Percentiles rank a stretch among this genome's conserved stretches.
phyloP scores from a whole-genome alignment of 176 grass and related monocot genomes.

The Elymus sibiricus region DNA sequence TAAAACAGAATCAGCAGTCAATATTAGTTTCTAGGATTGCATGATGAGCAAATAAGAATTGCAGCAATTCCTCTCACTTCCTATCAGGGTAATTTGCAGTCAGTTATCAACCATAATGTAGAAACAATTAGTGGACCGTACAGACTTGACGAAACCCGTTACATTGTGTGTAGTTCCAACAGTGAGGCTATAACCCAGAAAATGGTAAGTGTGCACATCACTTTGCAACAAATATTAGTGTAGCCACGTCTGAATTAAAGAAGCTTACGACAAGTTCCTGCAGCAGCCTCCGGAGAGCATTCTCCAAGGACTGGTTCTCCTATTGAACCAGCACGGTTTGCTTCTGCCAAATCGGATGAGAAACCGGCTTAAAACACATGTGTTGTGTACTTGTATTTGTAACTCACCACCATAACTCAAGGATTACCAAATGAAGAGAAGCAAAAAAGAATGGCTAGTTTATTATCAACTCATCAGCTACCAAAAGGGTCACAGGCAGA shows the following conservation, averaged over 20 bases:
- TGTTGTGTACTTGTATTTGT: neutral
- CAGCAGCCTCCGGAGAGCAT: constrained; percentile 70
- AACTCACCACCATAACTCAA: neutral
- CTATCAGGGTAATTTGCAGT: neutral
- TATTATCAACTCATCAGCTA: neutral
- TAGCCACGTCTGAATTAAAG: neutral
- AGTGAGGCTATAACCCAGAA: neutral
- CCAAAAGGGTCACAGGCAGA: neutral
- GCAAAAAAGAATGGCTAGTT: neutral
- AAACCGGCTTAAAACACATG: neutral
- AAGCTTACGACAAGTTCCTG: constrained; percentile 81
- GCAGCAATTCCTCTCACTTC: neutral
- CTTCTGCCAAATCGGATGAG: constrained; percentile 35
- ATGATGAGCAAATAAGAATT: neutral
- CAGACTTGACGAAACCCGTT: neutral
- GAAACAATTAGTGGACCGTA: neutral
- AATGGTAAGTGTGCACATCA: neutral
- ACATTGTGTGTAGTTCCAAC: neutral
- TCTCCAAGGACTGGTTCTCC: constrained; percentile 76
- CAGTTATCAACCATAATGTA: neutral
- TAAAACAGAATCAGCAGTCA: constrained; percentile 11
- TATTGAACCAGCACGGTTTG: constrained; percentile 73
- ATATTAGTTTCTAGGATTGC: neutral
- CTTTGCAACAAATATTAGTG: neutral
- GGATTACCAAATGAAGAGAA: neutral